These are phyloP conservation scores for Clavariopsis aquatica DNA, from an alignment of 495 filamentous ascomycete species.

Conservation along the genomic window DNA sequence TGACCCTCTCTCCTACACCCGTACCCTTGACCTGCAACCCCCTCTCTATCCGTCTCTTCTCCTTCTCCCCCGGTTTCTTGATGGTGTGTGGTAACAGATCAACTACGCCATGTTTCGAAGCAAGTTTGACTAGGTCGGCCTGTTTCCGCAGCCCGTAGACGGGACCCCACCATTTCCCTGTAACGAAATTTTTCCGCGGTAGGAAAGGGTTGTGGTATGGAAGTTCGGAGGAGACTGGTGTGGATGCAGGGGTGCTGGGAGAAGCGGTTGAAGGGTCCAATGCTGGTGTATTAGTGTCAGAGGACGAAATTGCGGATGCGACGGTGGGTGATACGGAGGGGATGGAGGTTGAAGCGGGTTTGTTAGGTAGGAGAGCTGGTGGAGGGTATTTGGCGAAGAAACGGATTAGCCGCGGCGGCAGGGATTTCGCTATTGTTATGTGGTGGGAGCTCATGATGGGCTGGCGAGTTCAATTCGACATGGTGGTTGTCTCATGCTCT, in stretches of 20 bases:
- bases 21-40: conserved; percentile 85
- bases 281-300: conserved; percentile 32
- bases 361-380: conserved; percentile 50
- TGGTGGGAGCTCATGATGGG: conserved; percentile 11
- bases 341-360: conserved; percentile 43
- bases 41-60: conserved; percentile 65
- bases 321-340: conserved; percentile 18
- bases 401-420: conserved; percentile 73
- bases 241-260: background rate
- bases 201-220: conserved; percentile 71
- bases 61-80: conserved; percentile 73
- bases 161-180: conserved; percentile 76
- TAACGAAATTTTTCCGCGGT: conserved; percentile 66
- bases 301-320: conserved; percentile 18
- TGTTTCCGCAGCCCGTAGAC: conserved; percentile 80
- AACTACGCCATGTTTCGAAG: conserved; percentile 76
- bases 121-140: conserved; percentile 88
- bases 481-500: background rate
- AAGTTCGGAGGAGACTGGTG: conserved; percentile 46
- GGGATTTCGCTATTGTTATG: conserved; percentile 57
- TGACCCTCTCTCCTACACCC: conserved; percentile 86
- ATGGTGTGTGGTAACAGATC: conserved; percentile 73
- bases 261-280: conserved; percentile 31
- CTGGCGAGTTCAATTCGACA: conserved; percentile 1
- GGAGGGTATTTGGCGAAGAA: conserved; percentile 93